Evolutionary conservation across 2,329 filamentous ascomycete species (phyloP).

Genomic region (Phyllosticta citriasiana): DNA sequence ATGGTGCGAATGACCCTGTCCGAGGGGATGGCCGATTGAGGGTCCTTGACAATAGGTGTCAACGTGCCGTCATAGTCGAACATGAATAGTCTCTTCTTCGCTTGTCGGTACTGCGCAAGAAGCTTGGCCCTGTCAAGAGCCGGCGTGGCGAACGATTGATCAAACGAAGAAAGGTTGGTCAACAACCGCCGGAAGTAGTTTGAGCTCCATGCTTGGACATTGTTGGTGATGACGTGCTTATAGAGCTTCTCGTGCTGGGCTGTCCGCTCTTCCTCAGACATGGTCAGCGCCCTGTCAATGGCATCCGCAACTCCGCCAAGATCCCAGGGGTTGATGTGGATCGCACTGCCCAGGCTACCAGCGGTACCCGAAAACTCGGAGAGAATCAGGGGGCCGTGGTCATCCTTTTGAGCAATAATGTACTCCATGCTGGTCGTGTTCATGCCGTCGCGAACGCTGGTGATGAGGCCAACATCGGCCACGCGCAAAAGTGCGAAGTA

Average conservation of each 20-base stretch:
- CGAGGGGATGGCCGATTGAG: constrained; percentile 78
- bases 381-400: constrained; percentile 78
- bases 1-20: constrained; percentile 72
- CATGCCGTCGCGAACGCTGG: constrained; percentile 93
- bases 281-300: constrained; percentile 71
- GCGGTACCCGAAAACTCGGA: constrained; percentile 96
- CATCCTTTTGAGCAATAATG: constrained; percentile 80
- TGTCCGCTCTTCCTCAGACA: constrained; percentile 56
- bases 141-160: constrained; percentile 67
- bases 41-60: constrained; percentile 87
- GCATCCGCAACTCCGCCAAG: constrained; percentile 71
- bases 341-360: constrained; percentile 71
- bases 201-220: constrained; percentile 76
- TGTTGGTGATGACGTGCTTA: constrained; percentile 74
- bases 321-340: constrained; percentile 97
- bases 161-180: constrained; percentile 67
- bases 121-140: constrained; percentile 66
- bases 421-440: constrained; percentile 96
- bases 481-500: constrained; percentile 90
- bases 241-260: constrained; percentile 68
- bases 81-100: constrained; percentile 82
- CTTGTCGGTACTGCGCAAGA: constrained; percentile 61
- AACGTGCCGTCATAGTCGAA: constrained; percentile 98
- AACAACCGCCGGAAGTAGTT: constrained; percentile 71
- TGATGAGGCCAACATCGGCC: constrained; percentile 87